Evolutionary conservation across 208 protist species (phyloP), one percentile per base, ranked within the genome.

Genomic region (Trypanosoma melophagium): DNA sequence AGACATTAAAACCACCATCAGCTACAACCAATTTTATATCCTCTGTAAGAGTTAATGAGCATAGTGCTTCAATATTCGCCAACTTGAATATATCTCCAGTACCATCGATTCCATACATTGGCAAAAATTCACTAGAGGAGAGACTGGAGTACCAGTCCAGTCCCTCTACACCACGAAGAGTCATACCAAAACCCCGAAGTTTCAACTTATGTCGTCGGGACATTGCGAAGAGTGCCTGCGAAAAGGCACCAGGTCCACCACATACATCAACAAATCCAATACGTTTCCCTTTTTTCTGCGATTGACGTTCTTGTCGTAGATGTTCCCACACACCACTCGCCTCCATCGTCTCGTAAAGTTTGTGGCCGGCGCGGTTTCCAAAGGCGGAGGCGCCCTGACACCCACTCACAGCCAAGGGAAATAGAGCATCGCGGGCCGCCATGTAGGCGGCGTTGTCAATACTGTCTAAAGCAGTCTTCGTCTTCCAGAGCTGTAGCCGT

Each of bases 361-460:
- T 97, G 79, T 93, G 76, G 17, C 93, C 93, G 9, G 93, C 90
- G n/a, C 90, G 81, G 75, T 97, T 96, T 25, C 81, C 84, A 64
- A 94, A 96, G 51, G 22, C 21, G 17, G 70, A 52, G 1, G 38
- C 64, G 22, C 71, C 65, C 19, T 77, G 55, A 45, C 42, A 52
- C 0, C 84, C 83, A 54, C 77, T 74, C n/a, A 71, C 72, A 8
- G 83, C 79, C 22, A 90, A 74, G 3, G 86, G 90, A 61, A 95
- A 95, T 49, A 93, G 51, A 13, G 69, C 63, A 63, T 93, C 85
- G 47, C 90, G 84, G 1, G 77, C 75, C 0, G 63, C 44, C 14
- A 57, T 68, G 76, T 95, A 95, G 9, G 51, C 49, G 4, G 66
- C 65, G 12, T 56, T 14, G 16, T 80, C 71, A 21, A 91, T 64